phyloP scores from a whole-genome alignment of 1,284 basidiomycete species.

The Fomitopsis schrenkii region DNA sequence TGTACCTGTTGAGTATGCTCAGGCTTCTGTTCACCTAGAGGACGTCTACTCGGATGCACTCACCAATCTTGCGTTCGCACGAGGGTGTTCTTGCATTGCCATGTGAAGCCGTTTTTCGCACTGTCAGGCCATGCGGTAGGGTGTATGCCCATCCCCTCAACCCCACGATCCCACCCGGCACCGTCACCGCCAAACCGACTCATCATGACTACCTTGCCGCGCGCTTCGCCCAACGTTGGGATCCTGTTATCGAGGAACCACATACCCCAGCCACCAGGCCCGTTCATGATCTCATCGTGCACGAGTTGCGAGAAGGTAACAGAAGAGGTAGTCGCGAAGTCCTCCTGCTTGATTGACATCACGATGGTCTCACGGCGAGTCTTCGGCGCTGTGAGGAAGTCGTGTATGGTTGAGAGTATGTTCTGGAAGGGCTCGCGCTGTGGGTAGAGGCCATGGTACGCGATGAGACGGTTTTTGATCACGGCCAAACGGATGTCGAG shows the following conservation, averaged over 20 bases:
- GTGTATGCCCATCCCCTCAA: conserved; percentile 76
- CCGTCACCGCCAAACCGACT: conserved; percentile 76
- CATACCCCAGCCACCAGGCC: conserved; percentile 56
- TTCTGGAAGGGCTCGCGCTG: conserved; percentile 64
- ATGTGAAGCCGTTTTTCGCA: conserved; percentile 63
- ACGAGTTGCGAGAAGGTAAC: conserved; percentile 62
- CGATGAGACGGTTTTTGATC: conserved; percentile 55
- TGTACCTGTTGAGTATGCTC: conserved; percentile 52
- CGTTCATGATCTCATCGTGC: conserved; percentile 53
- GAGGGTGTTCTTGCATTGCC: conserved; percentile 64
- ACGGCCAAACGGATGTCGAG: conserved; percentile 79
- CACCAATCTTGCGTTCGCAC: conserved; percentile 84
- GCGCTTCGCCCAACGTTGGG: conserved; percentile 74
- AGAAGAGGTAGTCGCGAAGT: conserved; percentile 42
- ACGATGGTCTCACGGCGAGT: conserved; percentile 71
- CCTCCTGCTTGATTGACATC: conserved; percentile 86
- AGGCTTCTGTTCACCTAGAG: no score
- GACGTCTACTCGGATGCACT: conserved; percentile 16
- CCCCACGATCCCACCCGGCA: conserved; percentile 56
- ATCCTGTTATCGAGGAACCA: conserved; percentile 81
- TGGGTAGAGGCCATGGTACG: conserved; percentile 79
- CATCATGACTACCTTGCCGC: conserved; percentile 80
- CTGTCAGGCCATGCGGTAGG: conserved; percentile 82
- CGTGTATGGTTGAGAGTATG: conserved; percentile 55
- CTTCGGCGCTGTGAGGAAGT: conserved; percentile 57